phyloP scores from a whole-genome alignment of 768 basidiomycete species.

The Trametopsis cervina region DNA sequence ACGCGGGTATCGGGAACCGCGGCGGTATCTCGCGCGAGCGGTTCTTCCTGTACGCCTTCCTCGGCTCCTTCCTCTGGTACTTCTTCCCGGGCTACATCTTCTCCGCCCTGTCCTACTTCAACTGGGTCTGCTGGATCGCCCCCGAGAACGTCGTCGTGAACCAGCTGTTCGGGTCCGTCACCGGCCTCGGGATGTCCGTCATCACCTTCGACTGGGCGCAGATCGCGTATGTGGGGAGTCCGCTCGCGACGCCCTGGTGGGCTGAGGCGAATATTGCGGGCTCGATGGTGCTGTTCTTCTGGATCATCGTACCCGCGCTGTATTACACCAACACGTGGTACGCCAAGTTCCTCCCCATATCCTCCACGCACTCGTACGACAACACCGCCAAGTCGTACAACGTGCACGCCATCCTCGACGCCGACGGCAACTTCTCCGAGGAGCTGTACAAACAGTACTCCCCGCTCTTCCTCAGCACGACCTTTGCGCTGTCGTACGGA shows the following conservation, averaged over 20 bases:
- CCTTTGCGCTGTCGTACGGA: constrained; percentile 75
- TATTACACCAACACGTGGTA: constrained; percentile 69
- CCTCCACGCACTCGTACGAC: constrained; percentile 32
- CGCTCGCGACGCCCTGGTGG: constrained; percentile 80
- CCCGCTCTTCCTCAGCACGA: constrained; percentile 42
- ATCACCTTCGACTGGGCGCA: constrained; percentile 82
- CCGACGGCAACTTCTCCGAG: constrained; percentile 28
- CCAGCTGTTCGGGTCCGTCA: constrained; percentile 63
- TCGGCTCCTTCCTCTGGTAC: constrained; percentile 54
- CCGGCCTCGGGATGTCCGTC: constrained; percentile 48
- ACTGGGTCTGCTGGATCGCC: constrained; percentile 62
- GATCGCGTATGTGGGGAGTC: constrained; percentile 62
- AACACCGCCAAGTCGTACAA: constrained; percentile 38
- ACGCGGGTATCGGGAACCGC: constrained; percentile 53
- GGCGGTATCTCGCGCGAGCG: constrained; percentile 65
- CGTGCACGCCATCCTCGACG: constrained; percentile 32
- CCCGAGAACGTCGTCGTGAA: constrained; percentile 33
- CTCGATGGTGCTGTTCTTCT: constrained; percentile 67
- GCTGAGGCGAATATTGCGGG: constrained; percentile 62
- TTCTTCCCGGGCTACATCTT: constrained; percentile 74
- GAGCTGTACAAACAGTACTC: constrained; percentile 35
- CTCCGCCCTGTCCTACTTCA: constrained; percentile 77
- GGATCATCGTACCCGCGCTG: constrained; percentile 54
- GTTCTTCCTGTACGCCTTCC: constrained; percentile 67
- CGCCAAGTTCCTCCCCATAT: constrained; percentile 57